phyloP scores from a whole-genome alignment of 345 rosid genomes.

The Bruguiera parviflora region DNA sequence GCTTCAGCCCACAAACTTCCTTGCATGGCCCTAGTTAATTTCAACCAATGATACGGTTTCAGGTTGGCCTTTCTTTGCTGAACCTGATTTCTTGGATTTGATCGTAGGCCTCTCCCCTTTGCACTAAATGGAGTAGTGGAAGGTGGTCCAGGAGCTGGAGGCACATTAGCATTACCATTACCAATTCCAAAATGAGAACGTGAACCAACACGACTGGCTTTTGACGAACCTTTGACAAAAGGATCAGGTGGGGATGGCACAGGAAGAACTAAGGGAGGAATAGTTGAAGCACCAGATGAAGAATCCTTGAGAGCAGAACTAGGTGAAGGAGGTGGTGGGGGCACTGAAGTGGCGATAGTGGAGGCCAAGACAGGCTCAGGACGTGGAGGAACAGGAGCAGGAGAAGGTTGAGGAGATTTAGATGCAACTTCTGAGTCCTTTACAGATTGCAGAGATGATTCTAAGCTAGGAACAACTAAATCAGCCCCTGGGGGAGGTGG shows the following conservation, averaged over 20 bases:
- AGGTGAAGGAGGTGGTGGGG: constrained; percentile 34
- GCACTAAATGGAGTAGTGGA: constrained; percentile 31
- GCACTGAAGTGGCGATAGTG: constrained; percentile 20
- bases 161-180: constrained; percentile 37
- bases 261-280: constrained; percentile 25
- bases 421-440: constrained; percentile 19
- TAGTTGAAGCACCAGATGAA: constrained; percentile 15
- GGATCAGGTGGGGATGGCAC: constrained; percentile 66
- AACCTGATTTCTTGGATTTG: constrained; percentile 39
- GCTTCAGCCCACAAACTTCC: constrained; percentile 91
- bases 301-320: constrained; percentile 19
- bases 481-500: background rate
- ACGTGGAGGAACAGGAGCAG: constrained; percentile 38
- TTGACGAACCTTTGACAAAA: constrained; percentile 32
- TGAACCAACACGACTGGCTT: constrained; percentile 15
- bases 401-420: constrained; percentile 51
- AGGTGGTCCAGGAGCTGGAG: constrained; percentile 73
- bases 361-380: constrained; percentile 26
- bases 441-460: constrained; percentile 20
- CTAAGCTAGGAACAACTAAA: background rate
- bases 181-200: constrained; percentile 35
- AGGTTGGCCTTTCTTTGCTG: constrained; percentile 62
- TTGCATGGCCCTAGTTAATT: constrained; percentile 78
- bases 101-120: constrained; percentile 51
- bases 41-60: constrained; percentile 87